Percentiles rank a stretch among this genome's conserved stretches.
phyloP scores from a whole-genome alignment of 2,329 filamentous ascomycete genomes.

The Metarhizium humberi region DNA sequence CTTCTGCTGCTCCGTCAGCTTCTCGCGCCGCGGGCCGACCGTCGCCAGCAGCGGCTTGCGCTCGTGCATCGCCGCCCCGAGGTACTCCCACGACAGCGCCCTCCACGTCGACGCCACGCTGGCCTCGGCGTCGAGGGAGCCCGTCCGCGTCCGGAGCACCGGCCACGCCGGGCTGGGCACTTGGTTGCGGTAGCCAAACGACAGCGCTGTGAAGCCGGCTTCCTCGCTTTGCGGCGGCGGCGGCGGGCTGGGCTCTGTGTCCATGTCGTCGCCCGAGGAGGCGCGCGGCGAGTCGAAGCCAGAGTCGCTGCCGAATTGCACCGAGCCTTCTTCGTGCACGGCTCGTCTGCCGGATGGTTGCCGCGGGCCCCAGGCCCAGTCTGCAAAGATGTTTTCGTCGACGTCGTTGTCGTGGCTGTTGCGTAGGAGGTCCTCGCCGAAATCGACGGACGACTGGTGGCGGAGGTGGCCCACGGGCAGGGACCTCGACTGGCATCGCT shows the following conservation, averaged over 20 bases:
- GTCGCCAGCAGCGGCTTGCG: background rate
- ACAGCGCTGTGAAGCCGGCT: too few relatives aligned
- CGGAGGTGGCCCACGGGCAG: background rate
- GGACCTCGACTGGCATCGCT: background rate
- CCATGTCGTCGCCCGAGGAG: too few relatives aligned
- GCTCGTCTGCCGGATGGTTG: background rate
- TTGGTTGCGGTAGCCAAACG: too few relatives aligned
- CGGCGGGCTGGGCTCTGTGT: background rate
- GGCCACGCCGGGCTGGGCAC: background rate
- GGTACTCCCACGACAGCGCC: background rate
- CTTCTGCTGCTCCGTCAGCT: conserved; percentile 1
- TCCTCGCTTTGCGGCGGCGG: too few relatives aligned
- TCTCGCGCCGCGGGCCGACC: background rate
- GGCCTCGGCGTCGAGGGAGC: background rate
- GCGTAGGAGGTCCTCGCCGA: conserved; percentile 1
- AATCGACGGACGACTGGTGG: conserved; percentile 1
- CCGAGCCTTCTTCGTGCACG: background rate
- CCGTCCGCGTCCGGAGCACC: background rate
- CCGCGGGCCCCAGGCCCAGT: background rate
- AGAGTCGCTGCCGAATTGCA: background rate
- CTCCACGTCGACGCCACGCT: background rate
- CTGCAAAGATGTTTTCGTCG: conserved; percentile 3
- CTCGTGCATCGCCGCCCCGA: background rate
- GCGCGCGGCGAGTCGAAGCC: background rate
- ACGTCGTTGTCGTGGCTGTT: background rate